Evolutionary conservation across 2,329 filamentous ascomycete genomes (phyloP).

Genomic region (Colletotrichum chlorophyti): DNA sequence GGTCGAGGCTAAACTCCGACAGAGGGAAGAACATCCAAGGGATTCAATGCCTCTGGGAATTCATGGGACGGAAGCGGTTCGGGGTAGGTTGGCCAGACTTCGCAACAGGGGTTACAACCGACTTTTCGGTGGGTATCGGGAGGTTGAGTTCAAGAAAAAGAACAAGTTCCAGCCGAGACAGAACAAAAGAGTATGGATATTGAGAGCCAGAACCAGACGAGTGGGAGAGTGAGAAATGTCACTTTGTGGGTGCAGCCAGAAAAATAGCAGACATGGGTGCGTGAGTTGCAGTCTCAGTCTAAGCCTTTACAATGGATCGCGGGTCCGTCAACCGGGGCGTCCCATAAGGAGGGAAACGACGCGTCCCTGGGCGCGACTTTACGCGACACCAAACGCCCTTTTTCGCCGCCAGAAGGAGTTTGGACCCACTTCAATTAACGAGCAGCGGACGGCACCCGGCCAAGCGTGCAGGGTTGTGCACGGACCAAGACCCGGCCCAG

Average conservation of each 20-base stretch:
- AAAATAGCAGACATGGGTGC: no score
- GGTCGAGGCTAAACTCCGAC: slow-evolving; percentile 11
- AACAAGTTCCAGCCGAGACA: background rate
- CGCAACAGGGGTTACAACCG: background rate
- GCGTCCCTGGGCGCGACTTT: slow-evolving; percentile 29
- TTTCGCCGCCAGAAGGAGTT: background rate
- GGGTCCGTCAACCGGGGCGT: slow-evolving; percentile 5
- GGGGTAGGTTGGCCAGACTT: background rate
- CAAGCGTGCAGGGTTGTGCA: slow-evolving; percentile 5
- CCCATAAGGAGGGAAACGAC: slow-evolving; percentile 10
- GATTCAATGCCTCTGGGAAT: background rate
- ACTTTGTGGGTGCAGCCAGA: slow-evolving; percentile 11
- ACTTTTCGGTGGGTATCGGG: slow-evolving; percentile 23
- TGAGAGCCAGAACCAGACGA: slow-evolving; percentile 21
- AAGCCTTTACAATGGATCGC: slow-evolving; percentile 21
- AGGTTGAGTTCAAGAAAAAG: background rate
- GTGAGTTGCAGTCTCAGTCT: background rate
- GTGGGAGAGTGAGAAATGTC: slow-evolving; percentile 20
- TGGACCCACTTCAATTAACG: slow-evolving; percentile 29
- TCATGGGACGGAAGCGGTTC: background rate
- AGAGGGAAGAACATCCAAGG: slow-evolving; percentile 7
- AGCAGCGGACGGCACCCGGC: background rate
- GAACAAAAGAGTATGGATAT: slow-evolving; percentile 6
- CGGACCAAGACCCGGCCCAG: slow-evolving; percentile 24
- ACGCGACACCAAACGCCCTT: slow-evolving; percentile 28